These are phyloP conservation scores for Neofusicoccum kwambonambiense DNA, from an alignment of 2,329 filamentous ascomycete genomes.

Conservation along the genomic window DNA sequence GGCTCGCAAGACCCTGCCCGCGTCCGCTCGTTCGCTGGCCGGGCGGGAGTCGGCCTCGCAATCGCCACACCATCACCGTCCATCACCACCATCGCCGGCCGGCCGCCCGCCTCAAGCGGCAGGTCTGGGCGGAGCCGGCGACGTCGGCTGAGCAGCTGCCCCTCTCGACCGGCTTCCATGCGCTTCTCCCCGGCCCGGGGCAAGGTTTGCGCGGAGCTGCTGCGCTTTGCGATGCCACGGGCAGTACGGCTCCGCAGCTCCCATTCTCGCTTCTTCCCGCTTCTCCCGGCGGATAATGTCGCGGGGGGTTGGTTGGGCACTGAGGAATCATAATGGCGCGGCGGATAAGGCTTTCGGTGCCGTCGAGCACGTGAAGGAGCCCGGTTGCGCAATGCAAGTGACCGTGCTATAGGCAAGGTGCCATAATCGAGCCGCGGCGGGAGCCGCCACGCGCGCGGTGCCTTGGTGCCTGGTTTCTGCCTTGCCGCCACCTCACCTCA, in stretches of 20 bases:
- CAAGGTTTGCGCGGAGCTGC: not conserved
- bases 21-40: not conserved
- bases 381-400: not conserved
- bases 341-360: not conserved
- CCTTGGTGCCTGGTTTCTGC: not conserved
- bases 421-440: not conserved
- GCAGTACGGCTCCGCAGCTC: not conserved
- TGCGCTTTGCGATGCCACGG: not conserved
- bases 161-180: not conserved
- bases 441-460: no score
- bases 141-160: not conserved
- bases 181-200: not conserved
- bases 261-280: not conserved
- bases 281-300: slow-evolving; percentile 6
- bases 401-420: not conserved
- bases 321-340: not conserved
- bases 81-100: not conserved
- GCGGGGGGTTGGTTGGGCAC: not conserved
- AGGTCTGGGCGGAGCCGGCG: not conserved
- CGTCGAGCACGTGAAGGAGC: not conserved
- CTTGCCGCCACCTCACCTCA: not conserved
- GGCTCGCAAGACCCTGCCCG: not conserved
- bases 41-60: not conserved
- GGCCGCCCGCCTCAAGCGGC: not conserved
- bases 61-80: not conserved